Evolutionary conservation across 768 basidiomycete species (phyloP).

Genomic region (Macrocybe gigantea): DNA sequence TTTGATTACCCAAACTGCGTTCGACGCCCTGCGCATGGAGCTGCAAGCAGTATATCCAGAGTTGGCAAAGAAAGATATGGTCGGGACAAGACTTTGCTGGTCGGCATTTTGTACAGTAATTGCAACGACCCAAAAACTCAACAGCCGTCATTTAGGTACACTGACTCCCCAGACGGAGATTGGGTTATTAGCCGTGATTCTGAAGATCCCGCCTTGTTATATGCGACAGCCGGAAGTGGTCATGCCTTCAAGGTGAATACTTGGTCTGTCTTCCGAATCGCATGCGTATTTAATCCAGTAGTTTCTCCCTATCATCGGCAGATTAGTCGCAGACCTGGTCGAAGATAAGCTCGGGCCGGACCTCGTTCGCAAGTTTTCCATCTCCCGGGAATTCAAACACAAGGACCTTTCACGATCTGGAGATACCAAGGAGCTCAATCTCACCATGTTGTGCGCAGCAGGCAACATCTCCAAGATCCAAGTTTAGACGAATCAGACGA

Average conservation of each 20-base stretch:
- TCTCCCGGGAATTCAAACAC: conserved; percentile 37
- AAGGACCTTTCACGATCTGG: conserved; percentile 28
- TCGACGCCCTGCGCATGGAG: conserved; percentile 43
- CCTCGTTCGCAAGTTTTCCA: conserved; percentile 55
- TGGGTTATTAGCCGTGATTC: conserved; percentile 83
- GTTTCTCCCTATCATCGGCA: conserved; percentile 85
- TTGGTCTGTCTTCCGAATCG: not conserved
- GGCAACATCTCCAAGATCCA: too few relatives aligned
- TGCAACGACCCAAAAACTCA: not conserved
- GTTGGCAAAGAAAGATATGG: conserved; percentile 67
- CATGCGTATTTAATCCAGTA: conserved; percentile 22
- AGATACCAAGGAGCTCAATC: too few relatives aligned
- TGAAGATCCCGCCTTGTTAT: conserved; percentile 49
- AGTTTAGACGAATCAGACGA: too few relatives aligned
- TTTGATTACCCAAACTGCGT: conserved; percentile 56
- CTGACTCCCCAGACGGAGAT: conserved; percentile 79
- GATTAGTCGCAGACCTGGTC: conserved; percentile 68
- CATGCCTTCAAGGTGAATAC: conserved; percentile 75
- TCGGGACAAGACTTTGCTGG: conserved; percentile 84
- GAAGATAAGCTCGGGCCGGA: conserved; percentile 53
- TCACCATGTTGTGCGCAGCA: too few relatives aligned
- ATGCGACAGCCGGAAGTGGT: conserved; percentile 87
- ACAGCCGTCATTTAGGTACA: conserved; percentile 57
- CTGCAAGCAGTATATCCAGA: conserved; percentile 67
- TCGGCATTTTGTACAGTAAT: conserved; percentile 18